These are phyloP conservation scores for Ophiostoma piceae DNA, from an alignment of 2,329 filamentous ascomycete species.

Conservation along the genomic window DNA sequence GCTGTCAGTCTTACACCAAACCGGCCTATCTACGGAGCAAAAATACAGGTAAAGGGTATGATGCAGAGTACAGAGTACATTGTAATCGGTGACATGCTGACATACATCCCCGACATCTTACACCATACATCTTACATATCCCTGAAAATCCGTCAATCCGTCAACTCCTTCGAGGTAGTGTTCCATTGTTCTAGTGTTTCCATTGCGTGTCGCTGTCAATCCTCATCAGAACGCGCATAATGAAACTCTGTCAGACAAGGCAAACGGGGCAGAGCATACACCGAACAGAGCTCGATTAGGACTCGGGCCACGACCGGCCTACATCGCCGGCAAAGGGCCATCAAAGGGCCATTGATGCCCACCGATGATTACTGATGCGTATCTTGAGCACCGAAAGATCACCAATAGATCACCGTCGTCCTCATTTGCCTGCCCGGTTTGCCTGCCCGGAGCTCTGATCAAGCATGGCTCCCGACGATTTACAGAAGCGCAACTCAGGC, in stretches of 20 bases:
- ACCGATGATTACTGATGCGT: background rate
- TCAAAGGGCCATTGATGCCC: background rate
- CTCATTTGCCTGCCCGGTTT: background rate
- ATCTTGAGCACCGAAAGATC: background rate
- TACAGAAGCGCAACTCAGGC: background rate
- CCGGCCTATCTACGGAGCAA: background rate
- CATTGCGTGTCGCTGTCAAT: background rate
- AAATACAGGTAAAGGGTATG: background rate
- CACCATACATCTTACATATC: conserved; percentile 6
- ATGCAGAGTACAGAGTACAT: no score
- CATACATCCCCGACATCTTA: background rate
- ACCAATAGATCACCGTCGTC: background rate
- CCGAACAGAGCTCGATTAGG: background rate
- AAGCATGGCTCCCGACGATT: background rate
- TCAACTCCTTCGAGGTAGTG: background rate
- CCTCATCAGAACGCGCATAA: background rate
- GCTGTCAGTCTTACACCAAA: background rate
- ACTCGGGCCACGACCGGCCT: background rate
- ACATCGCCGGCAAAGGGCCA: background rate
- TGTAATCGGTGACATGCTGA: background rate
- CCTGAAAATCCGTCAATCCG: background rate
- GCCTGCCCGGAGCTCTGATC: background rate
- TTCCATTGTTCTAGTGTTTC: conserved; percentile 6
- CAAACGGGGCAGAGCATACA: background rate
- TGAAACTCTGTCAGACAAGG: background rate